Evolutionary conservation across 192 early-diverging fungal genomes (phyloP), one percentile per base, ranked within the genome.

Genomic region (Radiomyces spectabilis): DNA sequence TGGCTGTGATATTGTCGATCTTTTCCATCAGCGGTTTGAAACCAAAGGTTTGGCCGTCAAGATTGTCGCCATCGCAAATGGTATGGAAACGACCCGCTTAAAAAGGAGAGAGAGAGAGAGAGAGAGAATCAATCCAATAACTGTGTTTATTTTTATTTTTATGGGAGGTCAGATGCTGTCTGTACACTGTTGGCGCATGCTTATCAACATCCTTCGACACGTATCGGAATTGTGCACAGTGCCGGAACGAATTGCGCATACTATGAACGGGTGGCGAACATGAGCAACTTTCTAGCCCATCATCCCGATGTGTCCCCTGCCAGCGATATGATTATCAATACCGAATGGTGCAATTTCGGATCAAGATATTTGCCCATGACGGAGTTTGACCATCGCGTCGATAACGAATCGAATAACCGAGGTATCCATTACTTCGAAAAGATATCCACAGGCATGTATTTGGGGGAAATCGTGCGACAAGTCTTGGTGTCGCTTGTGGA

Each of bases 311-410:
- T 47, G 26, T 51, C 16, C 16, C 32, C 38, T 13, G 71, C 72
- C 26, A 67, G 67, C 19, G 85, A 87, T 41, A 93, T 93, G 87
- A 78, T 92, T 58, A 81, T 96, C 71, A 97, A 94, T 65, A 92
- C 82, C 42, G 94, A 97, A 62, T 97, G 94, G 94, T 90, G 94
- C 53, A 89, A 85, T 38, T 93, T 87, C 69, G 83, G 86, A 60
- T 71, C 74, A 38, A 62, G 66, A 34, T 75, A 87, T 26, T 76
- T 97, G 16, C 92, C 92, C 39, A 66, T 85, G 58, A 90, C 87
- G 22, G 68, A 69, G 60, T 91, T 83, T 71, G 94, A 97, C 72
- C 76, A 77, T 54, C 74, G 77, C 41, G 72, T 93, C 32, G 91
- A 95, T 71, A 76, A 81, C 22, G 81, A 84, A 47, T 88, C 90